Conservation (phyloP, 2,329 filamentous ascomycete genomes). For the Pezicula carpinea region DNA sequence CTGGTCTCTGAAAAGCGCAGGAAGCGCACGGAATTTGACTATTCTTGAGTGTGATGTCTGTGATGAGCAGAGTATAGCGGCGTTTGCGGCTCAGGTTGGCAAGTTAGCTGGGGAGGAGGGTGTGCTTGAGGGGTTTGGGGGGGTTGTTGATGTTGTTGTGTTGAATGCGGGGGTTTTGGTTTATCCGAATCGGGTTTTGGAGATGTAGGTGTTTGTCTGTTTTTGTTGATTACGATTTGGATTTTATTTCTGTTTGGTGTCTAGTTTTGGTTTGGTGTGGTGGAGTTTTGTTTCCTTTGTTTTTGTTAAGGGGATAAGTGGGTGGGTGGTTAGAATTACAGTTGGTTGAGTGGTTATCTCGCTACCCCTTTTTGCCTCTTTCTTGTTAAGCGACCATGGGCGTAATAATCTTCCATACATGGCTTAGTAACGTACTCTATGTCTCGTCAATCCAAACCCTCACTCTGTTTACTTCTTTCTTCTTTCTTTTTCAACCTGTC, state of each 20-base stretch:
- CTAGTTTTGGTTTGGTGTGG: neutral
- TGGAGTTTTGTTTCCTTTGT: neutral
- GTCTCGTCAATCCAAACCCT: too few relatives aligned
- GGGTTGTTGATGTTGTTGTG: slow-evolving; percentile 42
- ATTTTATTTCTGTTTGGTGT: too few relatives aligned
- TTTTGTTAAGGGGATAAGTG: too few relatives aligned
- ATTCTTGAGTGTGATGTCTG: slow-evolving; percentile 45
- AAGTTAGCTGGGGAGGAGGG: slow-evolving; percentile 8
- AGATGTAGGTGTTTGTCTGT: slow-evolving; percentile 32
- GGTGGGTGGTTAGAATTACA: neutral
- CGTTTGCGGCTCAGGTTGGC: slow-evolving; percentile 13
- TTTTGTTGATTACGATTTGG: neutral
- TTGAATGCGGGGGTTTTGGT: slow-evolving; percentile 51
- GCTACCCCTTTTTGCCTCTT: neutral
- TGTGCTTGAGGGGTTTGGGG: slow-evolving; percentile 9
- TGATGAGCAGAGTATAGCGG: slow-evolving; percentile 43
- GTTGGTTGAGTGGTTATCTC: neutral
- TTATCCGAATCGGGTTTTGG: slow-evolving; percentile 41
- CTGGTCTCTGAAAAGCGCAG: slow-evolving; percentile 38
- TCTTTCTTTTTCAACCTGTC: neutral
- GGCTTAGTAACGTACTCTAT: too few relatives aligned
- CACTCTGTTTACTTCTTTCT: too few relatives aligned
- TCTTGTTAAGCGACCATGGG: neutral
- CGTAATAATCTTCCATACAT: too few relatives aligned
- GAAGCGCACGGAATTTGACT: slow-evolving; percentile 26